phyloP scores from a whole-genome alignment of 257 asterid genomes.

The Nicotiana paniculata region DNA sequence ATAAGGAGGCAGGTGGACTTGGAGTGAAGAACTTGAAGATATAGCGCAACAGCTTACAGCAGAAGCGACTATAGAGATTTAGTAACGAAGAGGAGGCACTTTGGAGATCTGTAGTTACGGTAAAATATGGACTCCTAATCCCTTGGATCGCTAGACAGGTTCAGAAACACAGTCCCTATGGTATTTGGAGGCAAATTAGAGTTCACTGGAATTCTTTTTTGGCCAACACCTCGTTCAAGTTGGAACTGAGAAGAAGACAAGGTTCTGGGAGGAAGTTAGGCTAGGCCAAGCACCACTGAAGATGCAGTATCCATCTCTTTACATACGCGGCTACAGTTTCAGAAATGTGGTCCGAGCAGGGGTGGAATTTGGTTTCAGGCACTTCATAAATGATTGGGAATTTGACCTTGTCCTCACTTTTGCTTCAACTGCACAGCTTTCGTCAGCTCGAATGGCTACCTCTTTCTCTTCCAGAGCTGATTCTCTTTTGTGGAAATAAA shows the following conservation, averaged over 20 bases:
- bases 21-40: not conserved
- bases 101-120: not conserved
- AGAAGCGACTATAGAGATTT: not conserved
- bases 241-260: not conserved
- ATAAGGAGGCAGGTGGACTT: not conserved
- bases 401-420: not conserved
- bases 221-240: not conserved
- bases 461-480: not conserved
- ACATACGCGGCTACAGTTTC: not conserved
- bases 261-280: not conserved
- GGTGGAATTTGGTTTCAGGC: not conserved
- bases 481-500: not conserved
- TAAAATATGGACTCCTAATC: not conserved
- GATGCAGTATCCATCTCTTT: not conserved
- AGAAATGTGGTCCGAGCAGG: not conserved
- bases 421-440: not conserved
- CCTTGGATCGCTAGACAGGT: not conserved
- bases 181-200: not conserved
- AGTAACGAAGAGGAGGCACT: not conserved
- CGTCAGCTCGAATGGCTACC: not conserved
- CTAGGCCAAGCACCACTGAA: not conserved
- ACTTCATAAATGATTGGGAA: not conserved
- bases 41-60: not conserved
- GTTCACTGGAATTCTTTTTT: not conserved
- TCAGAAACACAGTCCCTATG: not conserved